Percentiles rank a stretch among this genome's conserved stretches.
phyloP scores from a whole-genome alignment of 306 rosid genomes.

The Trifolium dubium region DNA sequence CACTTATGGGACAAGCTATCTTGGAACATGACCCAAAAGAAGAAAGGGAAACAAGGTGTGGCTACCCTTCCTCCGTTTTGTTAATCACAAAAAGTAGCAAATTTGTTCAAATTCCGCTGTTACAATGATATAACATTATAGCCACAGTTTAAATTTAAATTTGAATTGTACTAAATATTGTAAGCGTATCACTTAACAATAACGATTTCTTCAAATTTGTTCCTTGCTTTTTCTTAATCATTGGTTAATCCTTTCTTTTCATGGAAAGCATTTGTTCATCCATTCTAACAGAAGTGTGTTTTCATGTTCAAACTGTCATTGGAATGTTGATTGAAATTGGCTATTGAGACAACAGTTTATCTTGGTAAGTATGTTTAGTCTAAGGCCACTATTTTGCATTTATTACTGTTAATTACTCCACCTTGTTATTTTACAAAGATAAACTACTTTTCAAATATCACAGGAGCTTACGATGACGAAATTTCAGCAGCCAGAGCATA shows the following conservation, averaged over 20 bases:
- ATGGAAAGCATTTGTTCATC: background rate
- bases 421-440: background rate
- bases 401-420: background rate
- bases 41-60: constrained; percentile 83
- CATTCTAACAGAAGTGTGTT: constrained; percentile 3
- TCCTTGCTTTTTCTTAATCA: background rate
- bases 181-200: background rate
- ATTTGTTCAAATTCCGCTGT: background rate
- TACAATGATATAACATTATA: background rate
- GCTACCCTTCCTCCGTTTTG: background rate
- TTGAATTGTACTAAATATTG: too few species aligned
- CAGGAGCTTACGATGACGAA: constrained; percentile 89
- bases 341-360: constrained; percentile 53
- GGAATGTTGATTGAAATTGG: constrained; percentile 42
- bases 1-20: constrained; percentile 88
- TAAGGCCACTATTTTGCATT: background rate
- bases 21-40: constrained; percentile 81
- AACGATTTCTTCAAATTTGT: background rate
- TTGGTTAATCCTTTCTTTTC: background rate
- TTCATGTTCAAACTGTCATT: constrained; percentile 8
- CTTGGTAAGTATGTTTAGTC: constrained; percentile 52
- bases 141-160: background rate
- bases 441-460: background rate
- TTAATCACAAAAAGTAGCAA: background rate
- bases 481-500: constrained; percentile 86